These are phyloP conservation scores for Casuarina glauca DNA, from an alignment of 306 rosid genomes.

Conservation along the genomic window DNA sequence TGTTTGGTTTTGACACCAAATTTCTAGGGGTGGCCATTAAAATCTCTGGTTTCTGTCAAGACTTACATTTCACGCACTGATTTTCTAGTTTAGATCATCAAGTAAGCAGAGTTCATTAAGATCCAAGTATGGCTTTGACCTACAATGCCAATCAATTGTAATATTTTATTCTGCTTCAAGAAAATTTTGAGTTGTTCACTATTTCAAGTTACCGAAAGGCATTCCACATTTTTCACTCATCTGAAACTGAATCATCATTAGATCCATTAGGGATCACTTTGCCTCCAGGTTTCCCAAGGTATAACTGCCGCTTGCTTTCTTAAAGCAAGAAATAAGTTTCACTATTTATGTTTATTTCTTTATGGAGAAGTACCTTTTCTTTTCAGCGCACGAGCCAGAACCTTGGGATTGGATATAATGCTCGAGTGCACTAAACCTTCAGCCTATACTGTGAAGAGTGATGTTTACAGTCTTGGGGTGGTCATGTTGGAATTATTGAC, in stretches of 20 bases:
- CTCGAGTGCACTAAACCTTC: constrained; percentile 79
- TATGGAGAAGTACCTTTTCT: neutral
- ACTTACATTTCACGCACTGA: neutral
- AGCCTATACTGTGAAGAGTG: constrained; percentile 69
- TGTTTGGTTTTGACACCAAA: neutral
- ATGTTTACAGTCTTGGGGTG: constrained; percentile 83
- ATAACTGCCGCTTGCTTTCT: neutral
- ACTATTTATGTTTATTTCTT: neutral
- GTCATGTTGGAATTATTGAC: constrained; percentile 89
- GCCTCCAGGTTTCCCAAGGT: neutral
- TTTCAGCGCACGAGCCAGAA: constrained; percentile 64
- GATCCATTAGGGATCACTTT: neutral
- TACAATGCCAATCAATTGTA: neutral
- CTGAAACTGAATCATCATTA: neutral
- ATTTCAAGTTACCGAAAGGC: neutral
- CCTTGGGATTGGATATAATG: constrained; percentile 77
- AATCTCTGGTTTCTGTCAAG: neutral
- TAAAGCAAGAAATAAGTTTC: neutral
- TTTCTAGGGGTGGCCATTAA: neutral
- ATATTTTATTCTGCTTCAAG: neutral
- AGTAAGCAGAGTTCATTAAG: neutral
- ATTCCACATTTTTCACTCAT: neutral
- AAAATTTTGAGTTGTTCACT: neutral
- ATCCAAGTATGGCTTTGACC: neutral
- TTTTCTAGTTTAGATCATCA: neutral